Evolutionary conservation across 2,329 filamentous ascomycete species (phyloP), one percentile per base, ranked within the genome.

Genomic region (Sordariomycetes sp.): DNA sequence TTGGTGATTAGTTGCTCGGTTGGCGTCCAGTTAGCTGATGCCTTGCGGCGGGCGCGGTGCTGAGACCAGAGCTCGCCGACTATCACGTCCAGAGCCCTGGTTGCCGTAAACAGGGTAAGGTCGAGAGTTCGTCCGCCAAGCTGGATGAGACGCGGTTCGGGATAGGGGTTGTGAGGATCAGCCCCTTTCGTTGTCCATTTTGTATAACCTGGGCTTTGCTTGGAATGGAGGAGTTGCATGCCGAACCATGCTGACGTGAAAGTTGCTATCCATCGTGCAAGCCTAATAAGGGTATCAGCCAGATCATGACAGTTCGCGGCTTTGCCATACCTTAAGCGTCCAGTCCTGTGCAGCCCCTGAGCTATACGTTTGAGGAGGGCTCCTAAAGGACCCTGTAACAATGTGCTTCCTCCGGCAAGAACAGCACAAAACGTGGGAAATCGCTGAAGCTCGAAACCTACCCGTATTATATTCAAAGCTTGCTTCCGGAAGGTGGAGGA

Each of bases 71-170:
- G 48, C 42, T 78, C 70, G 35, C 79, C 78, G 28, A 82, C 61
- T 8, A 86, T 45, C 5, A 86, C 73, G 54, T 92, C 85, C 9
- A 83, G 50, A 29, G 86, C 86, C 44, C 85, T 70, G 9, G 76
- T 78, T 30, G 74, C 64, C 9, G 82, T 75, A 50, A 92, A 90
- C n/a, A 93, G 63, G 1, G 85, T 90, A 21, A 93, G 65, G 51
- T 93, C 86, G 39, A 93, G 69, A 2, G 86, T 90, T 45, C 79
- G 75, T 29, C 86, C 86, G 9, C 79, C 82, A 40, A 53, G 45
- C 34, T 43, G 15, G 8, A 33, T 11, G 20, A 21, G 15, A n/a
- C 18, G 30, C 17, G 11, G 23, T 20, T 23, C 23, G n/a, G 12
- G 10, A 11, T 30, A n/a, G n/a, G n/a, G n/a, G n/a, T n/a, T 6